Base-by-base conservation (phyloP, 1,284 basidiomycete genomes). In the Naganishia albida region DNA sequence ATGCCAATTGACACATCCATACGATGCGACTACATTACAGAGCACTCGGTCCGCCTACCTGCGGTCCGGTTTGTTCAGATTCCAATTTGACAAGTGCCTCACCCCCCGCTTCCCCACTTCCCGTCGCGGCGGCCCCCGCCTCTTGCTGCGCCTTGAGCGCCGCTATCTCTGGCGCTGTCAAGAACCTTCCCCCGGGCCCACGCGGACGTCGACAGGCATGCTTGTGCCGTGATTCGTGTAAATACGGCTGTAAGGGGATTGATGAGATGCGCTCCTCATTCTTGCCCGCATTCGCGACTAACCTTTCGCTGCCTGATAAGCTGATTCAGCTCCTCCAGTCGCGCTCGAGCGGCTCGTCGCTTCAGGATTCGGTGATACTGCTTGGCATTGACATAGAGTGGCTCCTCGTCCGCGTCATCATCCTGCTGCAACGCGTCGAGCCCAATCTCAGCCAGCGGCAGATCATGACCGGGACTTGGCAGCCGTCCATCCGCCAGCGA, bases 331-430 rank as follows among this genome's bases (percentile, higher is more conserved):
- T 96, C 93, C 74, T 95, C 93, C 55, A 96, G 82, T 38, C 94
- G 83, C 1, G 91, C 90, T 44, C 93, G 82, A 7, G 93, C 92
- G 70, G 90, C 85, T 63, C 93, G 85, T 67, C 93, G 85, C 82
- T 96, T 96, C 75, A 97, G 84, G 75, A 97, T 97, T 72, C 94
- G 89, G 73, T 93, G 91, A 78, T 96, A 97, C 80, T 97, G 93
- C 78, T 97, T 97, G 56, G 93, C 93, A 74, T 97, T 97, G 69
- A 97, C 94, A 80, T 94, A 95, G 70, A 96, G 85, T 30, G 93
- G 93, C 76, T 96, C 93, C 72, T 96, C 92, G 80, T 95, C 93
- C 26, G 70, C 68, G 18, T 67, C 72, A 10, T 69, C 71, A 7
- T 64, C 67, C 25, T 39, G 57, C 15, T 50, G 63, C n/a, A 64